A percentile compares a stretch with the other conserved stretches of the same genome.
phyloP scores from a whole-genome alignment of 208 protist species.

The Porcisia deanei region DNA sequence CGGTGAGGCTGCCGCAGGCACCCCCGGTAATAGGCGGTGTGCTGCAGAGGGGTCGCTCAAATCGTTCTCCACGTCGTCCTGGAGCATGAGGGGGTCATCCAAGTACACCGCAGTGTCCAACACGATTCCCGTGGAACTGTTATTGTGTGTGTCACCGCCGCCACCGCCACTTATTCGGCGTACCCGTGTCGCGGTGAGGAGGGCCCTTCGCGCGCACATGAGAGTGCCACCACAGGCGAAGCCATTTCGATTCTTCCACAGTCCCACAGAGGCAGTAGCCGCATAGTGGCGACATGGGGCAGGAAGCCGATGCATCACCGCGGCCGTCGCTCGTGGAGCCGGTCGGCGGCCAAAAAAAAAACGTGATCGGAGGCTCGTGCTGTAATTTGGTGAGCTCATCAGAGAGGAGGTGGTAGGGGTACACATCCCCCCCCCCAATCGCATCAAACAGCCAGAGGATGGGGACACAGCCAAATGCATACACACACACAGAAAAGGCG shows the following conservation, averaged over 20 bases:
- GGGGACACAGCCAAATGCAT: neutral
- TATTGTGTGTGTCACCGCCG: neutral
- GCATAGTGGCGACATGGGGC: neutral
- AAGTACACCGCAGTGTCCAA: neutral
- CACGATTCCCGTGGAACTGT: neutral
- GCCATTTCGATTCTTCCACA: neutral
- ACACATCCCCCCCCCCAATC: neutral
- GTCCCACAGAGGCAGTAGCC: neutral
- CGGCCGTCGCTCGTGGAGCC: neutral
- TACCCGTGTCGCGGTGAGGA: constrained; percentile 1
- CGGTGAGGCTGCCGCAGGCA: neutral
- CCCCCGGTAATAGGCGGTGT: neutral
- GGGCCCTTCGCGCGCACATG: neutral
- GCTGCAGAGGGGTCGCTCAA: neutral
- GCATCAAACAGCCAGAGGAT: neutral
- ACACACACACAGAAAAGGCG: too few relatives aligned
- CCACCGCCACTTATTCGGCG: neutral
- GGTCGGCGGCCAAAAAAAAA: neutral
- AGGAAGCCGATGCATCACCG: neutral
- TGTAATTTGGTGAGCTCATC: neutral
- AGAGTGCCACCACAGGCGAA: neutral
- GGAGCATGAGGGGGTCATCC: neutral
- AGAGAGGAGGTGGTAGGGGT: neutral
- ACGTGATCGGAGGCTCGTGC: neutral
- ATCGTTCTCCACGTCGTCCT: neutral